These are phyloP conservation scores for Lachancea sp. DNA, from an alignment of 805 yeast genomes.

Conservation along the genomic window DNA sequence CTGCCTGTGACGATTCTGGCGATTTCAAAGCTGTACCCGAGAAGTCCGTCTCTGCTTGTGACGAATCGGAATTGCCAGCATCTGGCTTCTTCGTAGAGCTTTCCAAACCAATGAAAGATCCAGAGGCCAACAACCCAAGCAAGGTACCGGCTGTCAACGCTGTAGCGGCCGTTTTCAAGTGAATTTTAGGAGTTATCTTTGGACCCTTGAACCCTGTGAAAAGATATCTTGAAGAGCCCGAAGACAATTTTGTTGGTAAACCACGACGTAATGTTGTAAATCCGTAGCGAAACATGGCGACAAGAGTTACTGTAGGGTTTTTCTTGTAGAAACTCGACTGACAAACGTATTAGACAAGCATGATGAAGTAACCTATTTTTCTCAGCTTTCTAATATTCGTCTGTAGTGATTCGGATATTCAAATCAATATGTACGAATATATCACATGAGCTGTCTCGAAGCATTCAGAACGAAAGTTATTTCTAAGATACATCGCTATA, in stretches of 20 bases:
- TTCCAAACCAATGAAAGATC: neutral
- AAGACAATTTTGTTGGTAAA: neutral
- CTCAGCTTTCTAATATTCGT: too few species aligned
- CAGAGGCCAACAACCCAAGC: slow-evolving; percentile 1
- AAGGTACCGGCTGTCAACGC: slow-evolving; percentile 1
- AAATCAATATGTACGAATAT: too few species aligned
- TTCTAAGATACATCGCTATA: too few species aligned
- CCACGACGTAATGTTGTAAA: neutral
- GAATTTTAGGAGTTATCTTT: neutral
- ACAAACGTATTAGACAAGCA: too few species aligned
- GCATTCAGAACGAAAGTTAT: too few species aligned
- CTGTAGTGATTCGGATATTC: too few species aligned
- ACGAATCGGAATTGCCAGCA: neutral
- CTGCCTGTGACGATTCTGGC: neutral
- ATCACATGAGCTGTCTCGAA: too few species aligned
- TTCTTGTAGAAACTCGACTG: neutral
- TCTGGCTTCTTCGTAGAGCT: neutral
- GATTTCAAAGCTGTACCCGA: neutral
- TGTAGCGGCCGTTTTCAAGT: slow-evolving; percentile 2
- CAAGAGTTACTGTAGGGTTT: neutral
- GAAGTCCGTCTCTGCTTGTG: slow-evolving; percentile 7
- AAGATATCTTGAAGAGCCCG: neutral
- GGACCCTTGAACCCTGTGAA: neutral
- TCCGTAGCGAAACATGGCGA: slow-evolving; percentile 1
- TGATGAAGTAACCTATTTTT: too few species aligned